Base-by-base conservation (phyloP, 805 yeast species). In the Saccharomycopsis babjevae region DNA sequence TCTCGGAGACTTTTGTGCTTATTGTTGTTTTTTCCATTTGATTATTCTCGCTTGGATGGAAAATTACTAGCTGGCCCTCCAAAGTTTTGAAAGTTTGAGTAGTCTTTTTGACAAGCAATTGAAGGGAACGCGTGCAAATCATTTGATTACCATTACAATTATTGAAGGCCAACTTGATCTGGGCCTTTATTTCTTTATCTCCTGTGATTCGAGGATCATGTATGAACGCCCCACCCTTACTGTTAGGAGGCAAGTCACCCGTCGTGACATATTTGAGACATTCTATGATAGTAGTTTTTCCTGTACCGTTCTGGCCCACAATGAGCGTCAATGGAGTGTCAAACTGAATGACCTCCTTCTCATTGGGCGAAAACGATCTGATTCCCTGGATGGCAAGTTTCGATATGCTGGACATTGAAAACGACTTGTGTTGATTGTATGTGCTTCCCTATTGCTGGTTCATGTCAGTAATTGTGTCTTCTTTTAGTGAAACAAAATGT, bases 281-380 rank as follows among this genome's bases (percentile, higher is more conserved):
- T 72, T 94, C 99, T 64, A 94, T 96, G 61, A 94, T 85, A 0
- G 98, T 92, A 0, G 98, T 94, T 71, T 94, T 93, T 11, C 99
- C 99, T 34, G 96, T 87, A 38, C 99, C 98, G 73, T 94, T 94
- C 58, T 88, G 88, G 0, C 99, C 99, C 34, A 96, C 96, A 59
- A 94, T 93, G 56, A 94, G 77, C 0, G 99, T 94, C 69, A 94
- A 74, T 0, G 99, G 99, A 56, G 82, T 81, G 16, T 92, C 91
- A 73, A 94, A 94, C 68, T 88, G 89, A 62, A 94, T 89, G 0
- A 92, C 85, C 69, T 94, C 97, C 36, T 89, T 78, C 55, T 83
- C 83, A 66, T 85, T 84, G n/a, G 91, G 86, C 65, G 89, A 93
- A 69, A 94, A 94, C 0, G 98, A 91, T 50, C 99, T 77, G 5